Percentiles rank a stretch among this genome's conserved stretches.
phyloP scores from a whole-genome alignment of 2,329 filamentous ascomycete genomes.

The Aspergillus clavatus region DNA sequence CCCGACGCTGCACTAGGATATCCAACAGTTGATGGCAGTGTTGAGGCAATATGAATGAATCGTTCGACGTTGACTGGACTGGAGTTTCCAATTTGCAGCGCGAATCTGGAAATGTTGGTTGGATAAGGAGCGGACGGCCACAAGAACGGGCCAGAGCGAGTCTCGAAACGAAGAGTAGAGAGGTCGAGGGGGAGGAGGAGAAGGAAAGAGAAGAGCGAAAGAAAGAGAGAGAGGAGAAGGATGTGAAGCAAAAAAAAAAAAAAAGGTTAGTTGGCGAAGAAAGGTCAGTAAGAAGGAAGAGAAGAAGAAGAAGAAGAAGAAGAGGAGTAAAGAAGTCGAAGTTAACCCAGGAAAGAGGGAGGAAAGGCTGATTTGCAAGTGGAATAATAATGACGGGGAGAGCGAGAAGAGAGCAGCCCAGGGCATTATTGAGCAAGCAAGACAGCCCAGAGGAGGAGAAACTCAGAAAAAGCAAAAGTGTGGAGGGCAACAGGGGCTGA shows the following conservation, averaged over 20 bases:
- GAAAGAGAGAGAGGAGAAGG: constrained; percentile 13
- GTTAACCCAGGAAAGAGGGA: constrained; percentile 14
- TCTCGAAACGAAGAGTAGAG: constrained; percentile 8
- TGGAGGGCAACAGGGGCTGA: constrained; percentile 11
- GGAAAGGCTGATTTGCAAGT: constrained; percentile 9
- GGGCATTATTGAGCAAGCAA: constrained; percentile 5
- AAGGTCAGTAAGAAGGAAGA: constrained; percentile 5
- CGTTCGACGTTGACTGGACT: constrained; percentile 3
- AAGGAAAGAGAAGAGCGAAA: constrained; percentile 7
- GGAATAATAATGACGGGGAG: constrained; percentile 12
- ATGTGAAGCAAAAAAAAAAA: constrained; percentile 9
- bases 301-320: constrained; percentile 10
- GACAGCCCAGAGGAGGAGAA: constrained; percentile 11
- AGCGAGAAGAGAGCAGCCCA: constrained; percentile 13
- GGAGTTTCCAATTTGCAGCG: constrained; percentile 5
- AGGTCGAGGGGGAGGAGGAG: constrained; percentile 9
- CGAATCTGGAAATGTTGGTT: constrained; percentile 7
- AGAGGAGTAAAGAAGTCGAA: constrained; percentile 12
- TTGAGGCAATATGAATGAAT: constrained; percentile 4
- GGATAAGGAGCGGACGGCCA: constrained; percentile 39
- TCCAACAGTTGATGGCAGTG: not conserved
- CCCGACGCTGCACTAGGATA: not conserved
- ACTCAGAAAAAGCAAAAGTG: constrained; percentile 5
- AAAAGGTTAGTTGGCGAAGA: too few species aligned
- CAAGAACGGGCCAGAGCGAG: constrained; percentile 24